Base-by-base conservation (phyloP, 768 basidiomycete genomes). In the Hortiboletus flavorubellus region DNA sequence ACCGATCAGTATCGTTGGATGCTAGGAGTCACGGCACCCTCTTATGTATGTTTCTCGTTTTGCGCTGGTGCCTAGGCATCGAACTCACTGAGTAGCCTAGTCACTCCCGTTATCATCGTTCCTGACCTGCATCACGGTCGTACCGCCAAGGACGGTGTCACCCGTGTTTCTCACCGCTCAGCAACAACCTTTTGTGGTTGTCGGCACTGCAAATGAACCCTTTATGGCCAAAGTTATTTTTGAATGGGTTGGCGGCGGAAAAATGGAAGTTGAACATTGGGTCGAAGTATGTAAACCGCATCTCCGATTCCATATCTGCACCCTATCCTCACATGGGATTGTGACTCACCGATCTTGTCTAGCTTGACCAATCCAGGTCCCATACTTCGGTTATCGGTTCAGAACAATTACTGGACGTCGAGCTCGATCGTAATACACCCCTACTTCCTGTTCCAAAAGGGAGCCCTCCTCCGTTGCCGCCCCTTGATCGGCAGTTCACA, bases 241-340 rank as follows among this genome's bases (percentile, higher is more conserved):
- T 34, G 61, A 66, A 37, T 80, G 76, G 77, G 71, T 64, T 26
- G 76, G 76, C 14, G 64, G 65, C 21, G 72, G 72, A 47, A 82
- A 77, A 58, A 72, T 73, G 56, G 75, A 75, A 44, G 66, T 81
- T 16, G 79, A 81, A 9, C 80, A 81, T 49, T 82, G 80, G 80
- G 72, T 81, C 8, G 78, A 81, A 61, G 80, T 79, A 60, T 53
- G 73, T 67, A 23, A 46, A 35, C 14, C 23, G 38, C 5, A 29
- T 51, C 33, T 40, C 26, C 16, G 43, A 49, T 33, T 35, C 18
- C 18, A 34, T 12, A 37, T 49, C 31, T 21, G 21, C 18, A 23
- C 29, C 47, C 39, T 16, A 16, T 48, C 41, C 30, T 43, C 30
- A 42, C 33, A 15, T 18, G 15, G 10, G 48, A 54, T 39, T 31